These are phyloP conservation scores for Syzygium malaccense DNA, from an alignment of 441 rosid species.

Conservation along the genomic window DNA sequence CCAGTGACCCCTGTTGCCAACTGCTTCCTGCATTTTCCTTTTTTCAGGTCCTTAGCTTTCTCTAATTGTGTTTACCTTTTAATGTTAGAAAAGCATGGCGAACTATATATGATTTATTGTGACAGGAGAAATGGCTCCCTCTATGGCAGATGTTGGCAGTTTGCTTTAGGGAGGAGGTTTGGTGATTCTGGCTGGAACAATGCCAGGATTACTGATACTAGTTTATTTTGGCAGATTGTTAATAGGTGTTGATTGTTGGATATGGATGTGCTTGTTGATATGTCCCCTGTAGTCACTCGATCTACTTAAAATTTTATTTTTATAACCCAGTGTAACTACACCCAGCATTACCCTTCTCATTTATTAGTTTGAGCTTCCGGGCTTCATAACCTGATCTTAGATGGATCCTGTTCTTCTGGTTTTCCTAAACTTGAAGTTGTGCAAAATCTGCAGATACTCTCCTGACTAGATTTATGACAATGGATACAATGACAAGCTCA, in stretches of 20 bases:
- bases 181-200: not conserved
- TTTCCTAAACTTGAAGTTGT: not conserved
- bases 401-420: not conserved
- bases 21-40: not conserved
- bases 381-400: not conserved
- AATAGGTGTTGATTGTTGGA: not conserved
- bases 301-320: not conserved
- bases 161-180: not conserved
- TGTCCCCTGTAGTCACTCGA: not conserved
- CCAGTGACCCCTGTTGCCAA: not conserved
- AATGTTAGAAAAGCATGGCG: not conserved
- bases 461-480: not conserved
- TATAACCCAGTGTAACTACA: not conserved
- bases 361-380: not conserved
- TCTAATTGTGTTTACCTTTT: not conserved
- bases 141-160: not conserved
- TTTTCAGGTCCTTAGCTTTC: not conserved
- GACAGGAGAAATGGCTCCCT: not conserved
- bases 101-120: not conserved
- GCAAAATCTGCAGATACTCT: not conserved
- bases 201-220: not conserved
- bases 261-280: not conserved
- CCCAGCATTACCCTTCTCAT: not conserved
- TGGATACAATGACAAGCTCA: not conserved
- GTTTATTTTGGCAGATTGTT: not conserved